These are phyloP conservation scores for Nephelium lappaceum DNA, from an alignment of 345 rosid genomes.

Conservation along the genomic window DNA sequence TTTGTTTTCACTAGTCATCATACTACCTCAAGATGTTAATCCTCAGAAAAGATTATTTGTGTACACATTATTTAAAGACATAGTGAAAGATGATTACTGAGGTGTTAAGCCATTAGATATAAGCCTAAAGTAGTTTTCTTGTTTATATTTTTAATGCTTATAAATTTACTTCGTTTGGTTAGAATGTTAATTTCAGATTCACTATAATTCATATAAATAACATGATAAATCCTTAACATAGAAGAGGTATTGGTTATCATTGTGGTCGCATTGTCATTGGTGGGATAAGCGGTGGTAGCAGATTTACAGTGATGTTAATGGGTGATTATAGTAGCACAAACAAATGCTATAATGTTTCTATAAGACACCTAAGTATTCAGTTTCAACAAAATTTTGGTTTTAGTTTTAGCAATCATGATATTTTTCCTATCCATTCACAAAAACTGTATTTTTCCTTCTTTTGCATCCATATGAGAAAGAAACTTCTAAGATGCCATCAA, in stretches of 20 bases:
- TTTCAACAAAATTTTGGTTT: neutral
- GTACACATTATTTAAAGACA: neutral
- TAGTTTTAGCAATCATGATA: neutral
- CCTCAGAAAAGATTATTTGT: no score
- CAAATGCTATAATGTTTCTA: neutral
- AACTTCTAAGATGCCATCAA: neutral
- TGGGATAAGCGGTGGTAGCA: neutral
- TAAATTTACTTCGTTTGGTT: no score
- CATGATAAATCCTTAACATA: no score
- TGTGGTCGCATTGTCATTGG: neutral
- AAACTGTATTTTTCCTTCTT: neutral
- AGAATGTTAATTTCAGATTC: no score
- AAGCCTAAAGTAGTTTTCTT: no score
- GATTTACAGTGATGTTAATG: neutral
- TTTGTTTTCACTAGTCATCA: neutral
- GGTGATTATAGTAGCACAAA: neutral
- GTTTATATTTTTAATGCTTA: no score
- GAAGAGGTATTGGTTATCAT: neutral
- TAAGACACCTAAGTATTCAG: neutral
- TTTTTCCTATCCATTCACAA: neutral
- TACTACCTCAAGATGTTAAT: neutral
- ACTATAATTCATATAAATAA: no score
- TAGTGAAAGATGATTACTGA: no score
- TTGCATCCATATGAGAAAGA: neutral
- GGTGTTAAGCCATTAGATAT: no score